Percentiles rank a stretch among this genome's conserved stretches.
Evolutionary conservation across 352 stramenopile species (phyloP).

Genomic region (Lagenidium giganteum): DNA sequence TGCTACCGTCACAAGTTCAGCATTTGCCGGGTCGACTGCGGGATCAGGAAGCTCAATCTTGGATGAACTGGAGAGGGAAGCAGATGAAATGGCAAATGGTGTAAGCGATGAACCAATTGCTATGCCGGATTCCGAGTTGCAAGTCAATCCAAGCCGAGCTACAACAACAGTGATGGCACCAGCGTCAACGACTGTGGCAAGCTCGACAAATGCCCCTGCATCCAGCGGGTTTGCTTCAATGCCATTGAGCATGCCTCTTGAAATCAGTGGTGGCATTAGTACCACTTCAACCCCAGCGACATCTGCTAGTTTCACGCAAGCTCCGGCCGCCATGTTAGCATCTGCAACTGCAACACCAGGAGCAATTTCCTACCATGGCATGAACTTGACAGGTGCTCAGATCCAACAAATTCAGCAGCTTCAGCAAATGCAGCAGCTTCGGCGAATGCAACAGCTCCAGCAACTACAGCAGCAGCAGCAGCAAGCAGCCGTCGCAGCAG

Average conservation of each 20-base stretch:
- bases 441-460: conserved; percentile 62
- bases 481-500: conserved; percentile 29
- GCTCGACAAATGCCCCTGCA: conserved; percentile 9
- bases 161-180: too few species aligned
- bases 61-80: conserved; percentile 80
- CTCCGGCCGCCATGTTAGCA: conserved; percentile 32
- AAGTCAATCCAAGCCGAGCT: conserved; percentile 28
- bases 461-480: conserved; percentile 72
- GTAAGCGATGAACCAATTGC: conserved; percentile 75
- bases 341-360: conserved; percentile 19
- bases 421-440: conserved; percentile 82
- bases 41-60: conserved; percentile 67
- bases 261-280: conserved; percentile 48
- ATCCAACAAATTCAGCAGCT: conserved; percentile 84
- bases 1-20: conserved; percentile 11
- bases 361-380: conserved; percentile 51
- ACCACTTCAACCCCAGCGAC: conserved; percentile 18
- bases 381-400: conserved; percentile 72
- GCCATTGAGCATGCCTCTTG: conserved; percentile 66
- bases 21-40: conserved; percentile 5
- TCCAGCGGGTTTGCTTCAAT: conserved; percentile 39
- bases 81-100: conserved; percentile 83
- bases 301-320: conserved; percentile 33
- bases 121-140: conserved; percentile 79
- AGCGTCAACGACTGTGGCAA: conserved; percentile 14